A percentile compares a stretch with the other conserved stretches of the same genome.
Conservation (phyloP, 805 yeast species). For the Starmera pachycereana region DNA sequence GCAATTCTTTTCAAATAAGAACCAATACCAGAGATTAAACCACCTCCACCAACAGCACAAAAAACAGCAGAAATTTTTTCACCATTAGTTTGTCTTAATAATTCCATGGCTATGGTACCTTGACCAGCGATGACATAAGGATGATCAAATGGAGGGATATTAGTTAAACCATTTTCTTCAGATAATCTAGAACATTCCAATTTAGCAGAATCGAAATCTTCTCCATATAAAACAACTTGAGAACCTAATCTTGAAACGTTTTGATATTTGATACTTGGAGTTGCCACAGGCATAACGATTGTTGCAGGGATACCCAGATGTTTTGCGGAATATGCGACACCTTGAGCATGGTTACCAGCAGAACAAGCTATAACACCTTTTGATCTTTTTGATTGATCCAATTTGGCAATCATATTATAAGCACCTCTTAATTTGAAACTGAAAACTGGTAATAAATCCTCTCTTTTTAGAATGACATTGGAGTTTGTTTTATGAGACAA, state of each 20-base stretch:
- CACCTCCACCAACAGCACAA: constrained; percentile 96
- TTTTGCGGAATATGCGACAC: constrained; percentile 89
- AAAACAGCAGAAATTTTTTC: constrained; percentile 78
- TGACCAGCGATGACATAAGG: constrained; percentile 98
- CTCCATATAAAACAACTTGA: constrained; percentile 86
- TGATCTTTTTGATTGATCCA: constrained; percentile 43
- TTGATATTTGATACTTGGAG: constrained; percentile 89
- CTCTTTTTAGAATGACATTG: constrained; percentile 74
- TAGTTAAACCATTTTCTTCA: constrained; percentile 61
- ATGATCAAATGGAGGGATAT: constrained; percentile 97
- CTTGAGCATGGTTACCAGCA: constrained; percentile 99
- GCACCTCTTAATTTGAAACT: constrained; percentile 97
- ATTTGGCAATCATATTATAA: constrained; percentile 89
- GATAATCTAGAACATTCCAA: constrained; percentile 73
- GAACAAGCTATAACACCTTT: constrained; percentile 97
- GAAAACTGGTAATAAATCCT: constrained; percentile 89
- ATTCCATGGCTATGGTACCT: constrained; percentile 93
- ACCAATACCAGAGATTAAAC: constrained; percentile 84
- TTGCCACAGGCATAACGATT: constrained; percentile 95
- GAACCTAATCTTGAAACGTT: constrained; percentile 91
- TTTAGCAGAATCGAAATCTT: constrained; percentile 93
- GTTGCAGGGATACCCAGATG: constrained; percentile 85
- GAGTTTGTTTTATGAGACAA: constrained; percentile 69
- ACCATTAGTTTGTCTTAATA: constrained; percentile 75
- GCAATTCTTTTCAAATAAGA: constrained; percentile 89